These are phyloP conservation scores for Kitagawia praeruptora DNA, from an alignment of 129 eudicot genomes.

Conservation along the genomic window DNA sequence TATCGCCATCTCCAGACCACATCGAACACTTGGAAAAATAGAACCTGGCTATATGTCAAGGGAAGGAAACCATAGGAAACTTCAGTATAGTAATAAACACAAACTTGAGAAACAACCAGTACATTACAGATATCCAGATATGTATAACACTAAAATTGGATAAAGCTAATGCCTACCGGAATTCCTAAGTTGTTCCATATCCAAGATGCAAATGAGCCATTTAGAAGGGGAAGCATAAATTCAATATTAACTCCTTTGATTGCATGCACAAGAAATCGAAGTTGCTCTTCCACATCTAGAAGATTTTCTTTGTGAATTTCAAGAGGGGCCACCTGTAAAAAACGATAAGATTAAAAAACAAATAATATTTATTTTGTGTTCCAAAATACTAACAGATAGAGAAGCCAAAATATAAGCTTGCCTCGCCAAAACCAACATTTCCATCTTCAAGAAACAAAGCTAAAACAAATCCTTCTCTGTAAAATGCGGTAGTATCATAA, in stretches of 20 bases:
- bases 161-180: constrained; percentile 38
- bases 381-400: neutral
- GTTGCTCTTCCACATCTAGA: constrained; percentile 75
- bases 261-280: constrained; percentile 67
- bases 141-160: constrained; percentile 3
- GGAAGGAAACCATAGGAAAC: too few relatives aligned
- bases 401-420: constrained; percentile 14
- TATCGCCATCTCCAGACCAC: constrained; percentile 89
- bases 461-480: constrained; percentile 76
- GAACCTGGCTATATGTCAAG: constrained; percentile 56
- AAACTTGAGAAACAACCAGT: neutral
- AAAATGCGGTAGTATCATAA: constrained; percentile 23
- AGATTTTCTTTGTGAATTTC: constrained; percentile 56
- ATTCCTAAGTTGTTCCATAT: constrained; percentile 71
- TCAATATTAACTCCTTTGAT: constrained; percentile 37
- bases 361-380: neutral
- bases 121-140: neutral
- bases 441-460: constrained; percentile 75
- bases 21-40: constrained; percentile 84
- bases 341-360: constrained; percentile 3
- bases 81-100: neutral
- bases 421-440: constrained; percentile 87
- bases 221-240: constrained; percentile 56
- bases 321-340: constrained; percentile 81
- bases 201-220: constrained; percentile 70